A percentile compares a stretch with the other conserved stretches of the same genome.
phyloP scores from a whole-genome alignment of 2,329 filamentous ascomycete species.

The Neofusicoccum sp. region DNA sequence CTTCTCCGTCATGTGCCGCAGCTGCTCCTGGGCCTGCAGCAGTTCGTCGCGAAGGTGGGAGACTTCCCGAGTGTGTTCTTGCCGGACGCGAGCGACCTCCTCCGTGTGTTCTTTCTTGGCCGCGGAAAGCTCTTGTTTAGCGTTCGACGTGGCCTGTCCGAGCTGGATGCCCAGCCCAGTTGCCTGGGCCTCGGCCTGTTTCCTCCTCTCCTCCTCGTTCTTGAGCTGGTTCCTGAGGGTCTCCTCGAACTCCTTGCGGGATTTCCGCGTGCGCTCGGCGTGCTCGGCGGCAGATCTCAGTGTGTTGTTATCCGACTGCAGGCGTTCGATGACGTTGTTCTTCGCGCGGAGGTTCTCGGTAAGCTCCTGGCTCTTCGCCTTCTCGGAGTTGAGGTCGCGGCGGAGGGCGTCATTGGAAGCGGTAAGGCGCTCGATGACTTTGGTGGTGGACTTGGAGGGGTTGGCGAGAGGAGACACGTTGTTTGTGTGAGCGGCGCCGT shows the following conservation, averaged over 20 bases:
- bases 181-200: conserved; percentile 13
- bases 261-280: conserved; percentile 8
- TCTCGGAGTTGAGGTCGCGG: conserved; percentile 52
- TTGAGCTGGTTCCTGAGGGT: conserved; percentile 13
- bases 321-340: conserved; percentile 64
- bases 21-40: conserved; percentile 7
- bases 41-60: conserved; percentile 12
- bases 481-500: conserved; percentile 6
- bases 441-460: conserved; percentile 16
- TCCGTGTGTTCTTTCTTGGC: conserved; percentile 9
- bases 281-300: conserved; percentile 5
- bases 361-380: conserved; percentile 58
- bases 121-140: conserved; percentile 5
- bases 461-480: conserved; percentile 10
- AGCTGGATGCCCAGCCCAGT: conserved; percentile 16
- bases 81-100: conserved; percentile 2
- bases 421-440: conserved; percentile 67
- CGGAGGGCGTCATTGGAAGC: conserved; percentile 73
- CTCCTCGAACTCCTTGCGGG: conserved; percentile 16
- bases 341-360: conserved; percentile 62
- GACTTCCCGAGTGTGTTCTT: neutral
- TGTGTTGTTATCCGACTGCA: conserved; percentile 31
- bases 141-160: conserved; percentile 4
- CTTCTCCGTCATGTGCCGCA: conserved; percentile 10
- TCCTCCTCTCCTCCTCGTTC: conserved; percentile 14